A percentile compares a stretch with the other conserved stretches of the same genome.
Evolutionary conservation across 2,329 filamentous ascomycete species (phyloP).

Genomic region (Sporothrix globosa): DNA sequence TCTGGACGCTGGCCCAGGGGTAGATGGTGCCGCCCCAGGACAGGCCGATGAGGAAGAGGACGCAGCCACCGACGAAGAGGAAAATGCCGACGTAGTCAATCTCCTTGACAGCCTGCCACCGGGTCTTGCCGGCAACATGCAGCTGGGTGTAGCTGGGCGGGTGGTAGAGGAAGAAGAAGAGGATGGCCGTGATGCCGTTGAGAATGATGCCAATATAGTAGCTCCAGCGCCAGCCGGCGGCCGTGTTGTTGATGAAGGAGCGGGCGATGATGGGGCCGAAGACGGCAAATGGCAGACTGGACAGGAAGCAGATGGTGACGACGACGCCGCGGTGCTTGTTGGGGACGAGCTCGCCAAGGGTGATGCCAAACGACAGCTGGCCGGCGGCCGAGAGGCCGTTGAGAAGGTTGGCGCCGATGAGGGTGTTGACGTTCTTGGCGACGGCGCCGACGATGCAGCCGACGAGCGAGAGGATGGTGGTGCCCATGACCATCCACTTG

Average conservation of each 20-base stretch:
- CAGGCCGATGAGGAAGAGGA: slow-evolving; percentile 51
- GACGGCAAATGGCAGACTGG: slow-evolving; percentile 47
- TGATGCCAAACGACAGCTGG: slow-evolving; percentile 49
- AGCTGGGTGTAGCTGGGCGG: slow-evolving; percentile 52
- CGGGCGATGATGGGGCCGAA: slow-evolving; percentile 54
- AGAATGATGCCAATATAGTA: slow-evolving; percentile 55
- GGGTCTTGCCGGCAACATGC: slow-evolving; percentile 46
- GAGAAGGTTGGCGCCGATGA: slow-evolving; percentile 47
- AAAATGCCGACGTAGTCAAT: slow-evolving; percentile 53
- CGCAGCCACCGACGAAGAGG: slow-evolving; percentile 48
- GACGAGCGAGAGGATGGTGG: slow-evolving; percentile 43
- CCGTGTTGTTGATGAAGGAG: slow-evolving; percentile 49
- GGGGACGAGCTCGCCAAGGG: slow-evolving; percentile 51
- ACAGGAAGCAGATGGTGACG: slow-evolving; percentile 47
- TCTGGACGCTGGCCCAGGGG: slow-evolving; percentile 49
- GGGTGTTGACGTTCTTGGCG: slow-evolving; percentile 43
- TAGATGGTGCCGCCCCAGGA: slow-evolving; percentile 49
- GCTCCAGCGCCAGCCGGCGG: slow-evolving; percentile 52
- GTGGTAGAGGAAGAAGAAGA: slow-evolving; percentile 52
- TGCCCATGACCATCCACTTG: slow-evolving; percentile 47
- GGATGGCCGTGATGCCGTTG: slow-evolving; percentile 45
- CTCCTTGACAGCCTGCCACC: slow-evolving; percentile 46
- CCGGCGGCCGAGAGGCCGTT: slow-evolving; percentile 48
- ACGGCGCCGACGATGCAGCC: slow-evolving; percentile 46
- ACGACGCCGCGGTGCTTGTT: slow-evolving; percentile 47